Evolutionary conservation across 23 red algal genomes (phyloP), one percentile per base, ranked within the genome.

Genomic region (Chondrus crispus): DNA sequence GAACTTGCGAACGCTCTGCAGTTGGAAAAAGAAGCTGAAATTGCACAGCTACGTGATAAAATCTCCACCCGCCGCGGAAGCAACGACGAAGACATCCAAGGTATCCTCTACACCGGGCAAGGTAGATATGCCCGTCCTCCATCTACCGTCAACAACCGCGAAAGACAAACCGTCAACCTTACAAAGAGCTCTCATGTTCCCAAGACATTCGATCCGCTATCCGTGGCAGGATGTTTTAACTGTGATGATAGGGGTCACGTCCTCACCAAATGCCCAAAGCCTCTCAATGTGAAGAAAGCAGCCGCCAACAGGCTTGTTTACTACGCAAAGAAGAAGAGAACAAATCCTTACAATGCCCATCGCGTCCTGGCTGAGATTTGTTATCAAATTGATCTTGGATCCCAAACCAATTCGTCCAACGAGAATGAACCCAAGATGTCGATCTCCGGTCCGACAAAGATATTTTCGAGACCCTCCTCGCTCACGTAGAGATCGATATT

Each of bases 231-330:
- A 2, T 84, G 46, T 1, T 84, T 84, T 1, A 84, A 84, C 79
- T 84, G 79, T 53, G 2, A 53, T 64, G 54, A 84, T 28, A 39
- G 33, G 79, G 29, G 6, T 39, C 79, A 84, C 29, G n/a, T 77
- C 26, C 29, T 48, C 38, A 42, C 24, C 0, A 47, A 84, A 26
- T 84, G 79, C 52, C 40, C 40, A 57, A 22, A 8, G 10, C 79
- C 2, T 44, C 79, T 37, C 79, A 84, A 84, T 1, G 46, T 57
- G 24, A 22, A 44, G 1, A 66, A 53, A 64, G 18, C 47, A 28
- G 50, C 47, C 1, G 54, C 50, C 40, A 36, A 64, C 29, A 57
- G 40, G 47, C 51, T 62, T n/a, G 79, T 64, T 1, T 84, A 84
- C 55, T 64, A 73, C 33, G 48, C 33, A 29, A 70, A 84, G 41